Evolutionary conservation across 106 monocot species (phyloP), one percentile per base, ranked within the genome.

Genomic region (Apostasia ramifera): DNA sequence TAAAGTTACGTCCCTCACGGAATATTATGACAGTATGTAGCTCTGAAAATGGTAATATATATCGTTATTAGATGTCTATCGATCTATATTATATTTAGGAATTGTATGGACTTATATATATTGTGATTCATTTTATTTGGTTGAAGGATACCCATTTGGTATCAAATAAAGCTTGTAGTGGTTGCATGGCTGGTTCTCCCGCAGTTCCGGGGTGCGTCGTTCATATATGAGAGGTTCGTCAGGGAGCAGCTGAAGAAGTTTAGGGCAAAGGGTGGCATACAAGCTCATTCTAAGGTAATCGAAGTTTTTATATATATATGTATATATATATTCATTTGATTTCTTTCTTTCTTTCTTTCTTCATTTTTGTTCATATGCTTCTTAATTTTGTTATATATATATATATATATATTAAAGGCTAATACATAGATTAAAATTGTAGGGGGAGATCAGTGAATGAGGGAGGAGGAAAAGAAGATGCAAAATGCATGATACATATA

Each of bases 101-200:
- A 50, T 50, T 50, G 6, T 50, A 8, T 40, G 1, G 48, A 3
- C 37, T 12, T 66, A 44, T 10, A 40, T 5, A 13, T 11, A 59
- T 14, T 42, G 26, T 46, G 7, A 2, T 26, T 26, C 26, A 26
- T 26, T 26, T 60, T 55, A 38, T 12, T 67, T 61, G 6, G 13
- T 6, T 84, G 42, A 63, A 92, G 92, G 92, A 81, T 92, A 42
- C 89, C 92, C 0, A 70, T 97, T 57, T 97, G 92, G 92, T 86
- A 92, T 57, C 80, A 69, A 12, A 55, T 92, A 45, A 95, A 95
- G 78, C 53, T 95, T 64, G 67, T 64, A 6, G 67, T 92, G 61
- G 82, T 86, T 54, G 84, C 89, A 13, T 97, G 95, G 95, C 47
- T 97, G 47, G 92, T 97, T 51, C 80, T 92, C 5, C 95, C 95